Base-by-base conservation (phyloP, 768 basidiomycete genomes). In the Trametes punicea region DNA sequence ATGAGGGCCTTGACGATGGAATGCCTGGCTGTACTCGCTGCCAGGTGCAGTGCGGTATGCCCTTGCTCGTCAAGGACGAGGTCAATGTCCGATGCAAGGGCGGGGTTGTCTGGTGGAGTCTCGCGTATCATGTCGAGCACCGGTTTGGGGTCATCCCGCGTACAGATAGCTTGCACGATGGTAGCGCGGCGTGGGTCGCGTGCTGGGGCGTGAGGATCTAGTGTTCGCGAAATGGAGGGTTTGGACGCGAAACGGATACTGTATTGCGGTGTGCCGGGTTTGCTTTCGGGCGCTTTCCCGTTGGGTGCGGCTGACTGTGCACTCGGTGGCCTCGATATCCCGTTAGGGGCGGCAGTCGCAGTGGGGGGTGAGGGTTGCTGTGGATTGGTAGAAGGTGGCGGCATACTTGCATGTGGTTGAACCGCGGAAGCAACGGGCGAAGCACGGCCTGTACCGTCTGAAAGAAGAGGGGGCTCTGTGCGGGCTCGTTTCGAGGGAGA, bases 41-140 rank as follows among this genome's bases (percentile, higher is more conserved):
- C 95, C 59, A 98, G 81, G 69, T 99, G 97, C 13, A 99, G 77
- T 9, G 95, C 88, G 0, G 94, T 93, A 69, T 99, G 97, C 0
- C 93, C 92, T 64, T 93, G 88, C 61, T 97, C 92, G 64, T 99
- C 97, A 38, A 99, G 80, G 38, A 96, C 78, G n/a, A 81, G 77
- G 67, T 98, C 90, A 45, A 92, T 74, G 56, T 94, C 91, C 33
- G 65, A 51, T 6, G 70, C 65, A 16, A 66, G 53, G 21, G 69
- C 66, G 15, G 71, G 65, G 48, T 67, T 68, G 50, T 77, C 68
- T 1, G 80, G 74, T 6, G 81, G 75, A 20, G 87, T 76, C 67
- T 85, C 85, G 40, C 85, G 85, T 20, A 92, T 71, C 25, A 85
- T 72, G 45, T 86, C 81, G 3, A 92, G 68, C 4, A 92, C 77